These are phyloP conservation scores for Acacia crassicarpa DNA, from an alignment of 306 rosid genomes.

Conservation along the genomic window DNA sequence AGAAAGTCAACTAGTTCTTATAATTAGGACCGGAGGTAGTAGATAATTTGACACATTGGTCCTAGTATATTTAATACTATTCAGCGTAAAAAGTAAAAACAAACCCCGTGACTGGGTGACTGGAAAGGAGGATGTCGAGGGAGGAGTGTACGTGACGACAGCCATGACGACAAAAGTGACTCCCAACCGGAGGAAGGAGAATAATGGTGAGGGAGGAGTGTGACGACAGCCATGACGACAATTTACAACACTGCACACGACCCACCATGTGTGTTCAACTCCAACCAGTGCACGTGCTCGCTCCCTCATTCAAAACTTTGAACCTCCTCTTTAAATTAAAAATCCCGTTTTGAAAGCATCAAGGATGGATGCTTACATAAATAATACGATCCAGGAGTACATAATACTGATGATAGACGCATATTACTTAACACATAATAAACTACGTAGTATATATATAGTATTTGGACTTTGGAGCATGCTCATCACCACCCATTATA, in stretches of 20 bases:
- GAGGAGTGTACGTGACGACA: not conserved
- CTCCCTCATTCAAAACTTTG: not conserved
- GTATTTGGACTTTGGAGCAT: no score
- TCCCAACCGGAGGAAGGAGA: no score
- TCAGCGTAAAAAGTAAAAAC: no score
- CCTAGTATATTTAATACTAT: no score
- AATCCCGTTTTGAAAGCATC: not conserved
- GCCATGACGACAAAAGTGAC: not conserved
- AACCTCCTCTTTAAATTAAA: not conserved
- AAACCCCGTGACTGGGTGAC: no score
- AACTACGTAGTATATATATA: no score
- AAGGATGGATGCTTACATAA: no score
- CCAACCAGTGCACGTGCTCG: not conserved
- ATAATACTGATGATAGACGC: not conserved
- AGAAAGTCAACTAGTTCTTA: no score
- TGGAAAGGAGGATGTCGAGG: no score
- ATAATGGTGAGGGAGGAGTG: not conserved
- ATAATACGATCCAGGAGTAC: no score
- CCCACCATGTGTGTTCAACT: not conserved
- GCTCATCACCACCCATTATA: not conserved
- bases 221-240: not conserved
- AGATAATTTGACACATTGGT: no score
- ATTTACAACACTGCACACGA: not conserved
- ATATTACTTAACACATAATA: not conserved
- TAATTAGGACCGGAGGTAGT: no score